Conservation (phyloP, 129 eudicot species). For the Flaveria robusta region DNA sequence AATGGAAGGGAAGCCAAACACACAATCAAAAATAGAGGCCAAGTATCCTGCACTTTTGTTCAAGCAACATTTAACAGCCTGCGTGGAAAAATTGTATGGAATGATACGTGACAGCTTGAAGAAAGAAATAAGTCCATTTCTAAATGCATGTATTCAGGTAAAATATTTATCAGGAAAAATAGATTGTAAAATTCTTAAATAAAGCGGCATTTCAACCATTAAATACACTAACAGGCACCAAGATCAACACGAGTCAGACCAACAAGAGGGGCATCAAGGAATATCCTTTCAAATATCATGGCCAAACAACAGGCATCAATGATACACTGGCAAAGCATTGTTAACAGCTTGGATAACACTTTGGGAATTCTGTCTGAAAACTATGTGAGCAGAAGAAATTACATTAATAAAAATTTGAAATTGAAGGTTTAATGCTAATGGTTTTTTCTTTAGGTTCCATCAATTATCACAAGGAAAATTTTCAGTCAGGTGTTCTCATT, state of each 20-base stretch:
- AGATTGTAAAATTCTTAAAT: background rate
- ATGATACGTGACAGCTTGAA: constrained; percentile 92
- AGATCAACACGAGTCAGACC: constrained; percentile 81
- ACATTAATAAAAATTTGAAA: background rate
- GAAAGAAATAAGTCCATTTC: constrained; percentile 88
- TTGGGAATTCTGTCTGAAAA: constrained; percentile 69
- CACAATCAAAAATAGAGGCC: constrained; percentile 80
- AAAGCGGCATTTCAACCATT: constrained; percentile 13
- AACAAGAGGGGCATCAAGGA: constrained; percentile 74
- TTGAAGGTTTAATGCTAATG: background rate
- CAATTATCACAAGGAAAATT: constrained; percentile 74
- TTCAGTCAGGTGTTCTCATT: constrained; percentile 90
- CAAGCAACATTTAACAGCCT: constrained; percentile 97
- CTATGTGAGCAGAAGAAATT: constrained; percentile 51
- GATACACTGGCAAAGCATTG: constrained; percentile 94
- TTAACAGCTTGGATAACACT: constrained; percentile 73
- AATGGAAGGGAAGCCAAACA: constrained; percentile 75
- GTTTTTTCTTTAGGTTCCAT: constrained; percentile 64
- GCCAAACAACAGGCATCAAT: constrained; percentile 84
- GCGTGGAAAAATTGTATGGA: constrained; percentile 92
- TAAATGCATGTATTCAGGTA: constrained; percentile 91
- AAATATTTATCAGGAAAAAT: background rate
- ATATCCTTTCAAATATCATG: constrained; percentile 69
- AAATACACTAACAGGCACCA: constrained; percentile 72
- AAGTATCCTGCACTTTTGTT: constrained; percentile 95